These are phyloP conservation scores for Willaertia magna DNA, from an alignment of 208 protist genomes.

Conservation along the genomic window DNA sequence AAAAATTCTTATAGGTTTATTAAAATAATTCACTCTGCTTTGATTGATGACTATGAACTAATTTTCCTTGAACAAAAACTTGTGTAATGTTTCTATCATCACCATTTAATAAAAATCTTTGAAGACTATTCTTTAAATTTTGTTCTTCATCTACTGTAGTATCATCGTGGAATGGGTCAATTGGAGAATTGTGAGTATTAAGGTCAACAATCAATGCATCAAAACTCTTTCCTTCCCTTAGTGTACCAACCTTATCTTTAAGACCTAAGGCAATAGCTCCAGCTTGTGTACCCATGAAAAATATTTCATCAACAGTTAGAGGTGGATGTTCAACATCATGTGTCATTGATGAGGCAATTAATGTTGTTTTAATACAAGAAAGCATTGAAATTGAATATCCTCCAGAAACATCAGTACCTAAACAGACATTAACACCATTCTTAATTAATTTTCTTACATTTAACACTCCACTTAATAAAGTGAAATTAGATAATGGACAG, in stretches of 20 bases:
- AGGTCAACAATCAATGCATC: conserved; percentile 67
- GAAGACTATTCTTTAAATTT: conserved; percentile 44
- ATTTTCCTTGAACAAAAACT: conserved; percentile 48
- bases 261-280: conserved; percentile 64
- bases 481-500: conserved; percentile 81
- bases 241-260: conserved; percentile 52
- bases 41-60: no score
- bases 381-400: conserved; percentile 66
- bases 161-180: conserved; percentile 42
- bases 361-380: conserved; percentile 51
- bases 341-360: conserved; percentile 46
- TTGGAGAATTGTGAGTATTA: conserved; percentile 28
- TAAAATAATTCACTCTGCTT: no score
- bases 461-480: conserved; percentile 58
- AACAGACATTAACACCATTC: conserved; percentile 56
- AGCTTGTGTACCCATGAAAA: conserved; percentile 68
- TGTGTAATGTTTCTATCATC: conserved; percentile 44
- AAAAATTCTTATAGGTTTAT: no score
- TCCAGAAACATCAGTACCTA: conserved; percentile 82
- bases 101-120: conserved; percentile 55
- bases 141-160: conserved; percentile 23
- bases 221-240: conserved; percentile 63
- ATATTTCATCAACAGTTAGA: conserved; percentile 47
- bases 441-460: conserved; percentile 46
- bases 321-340: neutral